Base-by-base conservation (phyloP, 441 rosid genomes). In the Manihot esculenta region DNA sequence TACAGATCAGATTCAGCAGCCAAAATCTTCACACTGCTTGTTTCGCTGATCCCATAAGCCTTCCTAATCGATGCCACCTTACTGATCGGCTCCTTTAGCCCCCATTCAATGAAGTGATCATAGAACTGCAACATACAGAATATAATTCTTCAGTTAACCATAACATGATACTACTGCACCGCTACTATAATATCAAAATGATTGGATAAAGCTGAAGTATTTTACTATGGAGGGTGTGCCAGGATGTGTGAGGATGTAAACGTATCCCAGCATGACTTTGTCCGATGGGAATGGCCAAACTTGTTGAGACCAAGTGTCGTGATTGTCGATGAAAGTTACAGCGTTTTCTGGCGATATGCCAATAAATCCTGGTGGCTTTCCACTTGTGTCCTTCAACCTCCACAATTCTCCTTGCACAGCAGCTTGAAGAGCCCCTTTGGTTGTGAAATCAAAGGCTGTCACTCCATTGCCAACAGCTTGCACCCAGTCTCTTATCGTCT, bases 261-360 rank as follows among this genome's bases (percentile, higher is more conserved):
- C 89, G 62, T 93, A 93, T 70, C 97, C 98, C 48, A 78, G 89
- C 93, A 93, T 88, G 79, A 93, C 84, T 84, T 91, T 91, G 48
- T 89, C 94, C 2, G 96, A 82, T 15, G 97, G 98, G 72, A 93
- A 91, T 6, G 87, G 81, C 98, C 89, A 91, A 0, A 68, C 12
- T 0, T 62, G 59, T 23, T 87, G 92, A 38, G 96, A 88, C 5
- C 87, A 88, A 1, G 98, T 89, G 69, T 93, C 97, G 47, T 91
- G 96, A 73, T 91, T 93, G 70, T 93, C 96, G 3, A 93, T 68
- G 66, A 91, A 93, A 62, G 94, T 91, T 38, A 88, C 96, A 0
- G 98, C 98, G n/a, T 84, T 89, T 64, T 66, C 72, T 0, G 97
- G 97, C 80, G 76, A 58, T 53, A 85, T n/a, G 38, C 97, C 96